Base-by-base conservation (phyloP, 1,139 yeast species). In the Candida sp. region DNA sequence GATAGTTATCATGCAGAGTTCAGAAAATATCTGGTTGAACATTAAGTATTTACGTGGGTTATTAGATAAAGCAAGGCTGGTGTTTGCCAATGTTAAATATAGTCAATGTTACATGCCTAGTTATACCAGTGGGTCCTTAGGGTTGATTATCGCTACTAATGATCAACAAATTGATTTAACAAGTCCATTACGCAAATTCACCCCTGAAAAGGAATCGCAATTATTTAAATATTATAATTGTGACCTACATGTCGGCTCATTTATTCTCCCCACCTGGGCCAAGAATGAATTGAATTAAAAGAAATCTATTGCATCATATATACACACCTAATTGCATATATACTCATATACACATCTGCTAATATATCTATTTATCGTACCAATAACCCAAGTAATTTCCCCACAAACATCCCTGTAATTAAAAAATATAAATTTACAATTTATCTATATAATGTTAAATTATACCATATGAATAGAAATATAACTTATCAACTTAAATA, bases 71-170 rank as follows among this genome's bases (percentile, higher is more conserved):
- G 88, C 93, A 51, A 63, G 70, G 41, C 60, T 68, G 33, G 96
- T 91, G n/a, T 93, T 93, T 68, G 77, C 83, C 21, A 81, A 79
- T 48, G 95, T 85, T n/a, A 77, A 78, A 52, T 87, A 88, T 63
- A 78, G 89, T 49, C 88, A 88, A 63, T 85, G 96, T 53, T 87
- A 93, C 55, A 93, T 91, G 66, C 99, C 99, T 40, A 84, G 95
- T 12, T 91, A 91, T 64, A 91, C 99, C n/a, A 84, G 96, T 6
- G 99, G 99, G 29, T 97, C 90, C 66, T 77, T 93, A 50, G 97
- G 97, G 1, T 75, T 93, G 49, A 77, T 93, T 69, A 79, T 91
- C 35, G 91, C 96, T 52, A 77, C 87, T 49, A 87, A 85, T 61
- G 80, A 84, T 55, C 54, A 68, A 1, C 44, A 60, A 1, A 70